Base-by-base conservation (phyloP, 306 rosid genomes). In the Rubus parviflorus region DNA sequence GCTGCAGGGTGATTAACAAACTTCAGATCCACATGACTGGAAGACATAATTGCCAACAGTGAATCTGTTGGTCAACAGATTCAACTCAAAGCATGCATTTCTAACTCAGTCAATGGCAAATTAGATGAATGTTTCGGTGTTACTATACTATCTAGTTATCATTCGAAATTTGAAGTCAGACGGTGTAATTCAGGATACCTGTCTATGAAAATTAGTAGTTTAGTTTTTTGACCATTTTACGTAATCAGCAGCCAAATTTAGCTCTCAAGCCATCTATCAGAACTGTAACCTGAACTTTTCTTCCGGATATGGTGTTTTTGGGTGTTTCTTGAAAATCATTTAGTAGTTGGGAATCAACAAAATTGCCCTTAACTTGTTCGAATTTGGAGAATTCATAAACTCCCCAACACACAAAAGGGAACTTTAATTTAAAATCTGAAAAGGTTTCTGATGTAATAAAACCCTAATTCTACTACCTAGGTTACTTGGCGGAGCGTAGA, bases 391-490 rank as follows among this genome's bases (percentile, higher is more conserved):
- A 75, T 62, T 25, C 63, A 22, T 75, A 75, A 15, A 74, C 23
- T 25, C 52, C 37, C 6, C 12, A 57, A 57, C 58, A 51, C 11
- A 19, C 15, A 13, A 58, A 69, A 68, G 16, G 4, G 14, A 77
- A 70, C 16, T 52, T 12, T 5, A 53, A 80, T 17, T 43, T 6
- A 12, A 81, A 70, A 49, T 35, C 78, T 57, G 17, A 71, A 71
- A 8, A 46, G 7, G 6, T 61, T 42, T 4, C 16, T 20, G 19
- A 48, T n/a, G 56, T 19, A 49, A 51, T 11, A 4, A 54, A 80
- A 80, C 84, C 83, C 81, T 76, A 83, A 72, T 60, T 65, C 66
- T 23, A 54, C 68, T 19, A 75, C 64, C 64, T 30, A 23, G 45
- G 42, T 42, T 25, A 74, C 22, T 37, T n/a, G 13, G 41, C 51